Percentiles rank a stretch among this genome's conserved stretches.
These are phyloP conservation scores for Colletotrichum gigasporum DNA, from an alignment of 2,329 filamentous ascomycete species.

Conservation along the genomic window DNA sequence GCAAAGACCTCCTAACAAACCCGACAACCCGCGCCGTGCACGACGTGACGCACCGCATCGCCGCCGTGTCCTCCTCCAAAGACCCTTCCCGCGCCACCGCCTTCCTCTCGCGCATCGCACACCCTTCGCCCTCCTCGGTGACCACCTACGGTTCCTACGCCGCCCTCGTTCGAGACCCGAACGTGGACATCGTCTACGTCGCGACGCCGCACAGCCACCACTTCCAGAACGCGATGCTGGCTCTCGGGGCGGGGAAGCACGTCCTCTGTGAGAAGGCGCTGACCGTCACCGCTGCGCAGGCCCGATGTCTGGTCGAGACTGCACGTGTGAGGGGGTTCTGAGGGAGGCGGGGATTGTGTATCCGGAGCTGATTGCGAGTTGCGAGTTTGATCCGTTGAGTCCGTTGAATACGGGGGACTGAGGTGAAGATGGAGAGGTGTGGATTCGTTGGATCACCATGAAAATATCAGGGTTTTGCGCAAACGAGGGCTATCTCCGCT, in stretches of 20 bases:
- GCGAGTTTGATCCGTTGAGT: conserved; percentile 66
- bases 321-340: conserved; percentile 70
- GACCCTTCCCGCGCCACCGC: conserved; percentile 85
- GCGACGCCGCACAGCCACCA: conserved; percentile 93
- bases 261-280: conserved; percentile 92
- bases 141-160: conserved; percentile 83
- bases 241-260: conserved; percentile 82
- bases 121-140: conserved; percentile 73
- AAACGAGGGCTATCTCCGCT: background rate
- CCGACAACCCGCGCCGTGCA: conserved; percentile 73
- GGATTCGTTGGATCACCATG: background rate
- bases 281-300: conserved; percentile 82
- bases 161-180: conserved; percentile 79
- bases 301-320: conserved; percentile 75
- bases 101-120: conserved; percentile 77
- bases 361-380: conserved; percentile 63
- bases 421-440: no score
- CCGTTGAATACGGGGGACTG: conserved; percentile 63
- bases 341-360: conserved; percentile 62
- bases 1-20: conserved; percentile 81
- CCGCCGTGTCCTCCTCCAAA: conserved; percentile 78
- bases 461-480: background rate
- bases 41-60: conserved; percentile 78
- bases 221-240: conserved; percentile 88
- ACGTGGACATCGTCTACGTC: conserved; percentile 87